Evolutionary conservation across 2,329 filamentous ascomycete species (phyloP), one percentile per base, ranked within the genome.

Genomic region (Aspergillus phoenicis): DNA sequence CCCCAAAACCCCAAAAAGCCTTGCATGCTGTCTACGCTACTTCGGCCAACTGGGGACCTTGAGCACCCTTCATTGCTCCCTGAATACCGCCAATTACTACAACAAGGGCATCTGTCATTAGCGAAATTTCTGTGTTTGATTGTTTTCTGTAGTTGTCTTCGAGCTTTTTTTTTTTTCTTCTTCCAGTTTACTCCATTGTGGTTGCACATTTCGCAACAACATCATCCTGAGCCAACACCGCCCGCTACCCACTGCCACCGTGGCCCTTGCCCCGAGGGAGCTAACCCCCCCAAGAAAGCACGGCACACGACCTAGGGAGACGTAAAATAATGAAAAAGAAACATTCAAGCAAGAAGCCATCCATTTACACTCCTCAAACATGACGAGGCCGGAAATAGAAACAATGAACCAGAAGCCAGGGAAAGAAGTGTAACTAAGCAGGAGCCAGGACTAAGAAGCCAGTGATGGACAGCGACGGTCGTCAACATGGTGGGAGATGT

Each of bases 391-490:
- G 30, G 7, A 51, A 51, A 51, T 13, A 36, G 4, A 36, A 36
- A 36, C 33, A 36, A 36, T 36, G 33, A 36, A 36, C 33, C 33
- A 36, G 26, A 51, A 17, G 13, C 24, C 22, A 39, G 28, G 6
- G 43, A 20, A 49, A 39, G 22, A 38, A 48, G 22, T 28, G 24
- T 36, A 30, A 47, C 36, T 38, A 33, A 20, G 26, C 28, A 48
- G 47, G 39, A 52, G 36, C 22, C 20, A 43, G 45, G 22, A 26
- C 26, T 24, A 15, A 49, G 26, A 30, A 30, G 15, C n/a, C 24
- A 30, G 47, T 47, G 15, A 59, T 45, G 47, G 22, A 57, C 58
- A n/a, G 57, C 41, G 52, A 49, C 15, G 49, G 38, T 52, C 47
- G 38, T 48, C 48, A 57, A 17, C 49, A 63, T 52, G 58, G 39